Base-by-base conservation (phyloP, 352 stramenopile genomes). In the Lagenidium sp. region DNA sequence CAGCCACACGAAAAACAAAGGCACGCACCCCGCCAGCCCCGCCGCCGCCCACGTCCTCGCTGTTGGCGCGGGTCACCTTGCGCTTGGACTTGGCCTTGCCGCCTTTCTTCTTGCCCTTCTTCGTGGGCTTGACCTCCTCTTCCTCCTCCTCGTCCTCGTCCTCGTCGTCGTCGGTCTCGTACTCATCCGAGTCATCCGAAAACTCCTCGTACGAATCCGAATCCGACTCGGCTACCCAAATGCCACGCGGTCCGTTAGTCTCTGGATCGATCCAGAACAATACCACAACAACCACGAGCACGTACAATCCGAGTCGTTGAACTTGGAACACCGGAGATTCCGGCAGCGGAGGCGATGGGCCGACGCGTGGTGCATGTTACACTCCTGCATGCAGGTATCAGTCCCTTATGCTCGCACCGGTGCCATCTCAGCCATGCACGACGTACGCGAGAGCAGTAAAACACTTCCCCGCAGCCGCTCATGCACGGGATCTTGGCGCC, bases 261-360 rank as follows among this genome's bases (percentile, higher is more conserved):
- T 13, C 8, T 13, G 15, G 8, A 15, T 15, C 41, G 41, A 51
- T 41, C 37, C 25, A 40, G 44, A 23, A 20, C 49, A 45, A 16
- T 22, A 40, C 20, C 26, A 13, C 16, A 35, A 38, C n/a, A 20
- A 30, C 60, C n/a, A 22, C 19, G 16, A 19, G 24, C 24, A 56
- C 77, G 41, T 80, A 90, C 78, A 91, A 40, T 91, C 78, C 41
- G 76, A 87, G 65, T 93, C 80, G 52, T 93, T 90, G 36, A 93
- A 93, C 60, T 93, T 93, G 47, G 80, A 89, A 57, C 75, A 93
- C 5, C 80, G 78, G 44, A 93, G 58, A 44, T 93, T 93, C 19
- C 77, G 70, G 55, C 80, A 93, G 8, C 75, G 77, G 20, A 93
- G 61, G 41, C 80, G 80, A 79, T 93, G 80, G n/a, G 80, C 77